phyloP scores from a whole-genome alignment of 176 grass and related monocot genomes.

The Elaeis guineensis region DNA sequence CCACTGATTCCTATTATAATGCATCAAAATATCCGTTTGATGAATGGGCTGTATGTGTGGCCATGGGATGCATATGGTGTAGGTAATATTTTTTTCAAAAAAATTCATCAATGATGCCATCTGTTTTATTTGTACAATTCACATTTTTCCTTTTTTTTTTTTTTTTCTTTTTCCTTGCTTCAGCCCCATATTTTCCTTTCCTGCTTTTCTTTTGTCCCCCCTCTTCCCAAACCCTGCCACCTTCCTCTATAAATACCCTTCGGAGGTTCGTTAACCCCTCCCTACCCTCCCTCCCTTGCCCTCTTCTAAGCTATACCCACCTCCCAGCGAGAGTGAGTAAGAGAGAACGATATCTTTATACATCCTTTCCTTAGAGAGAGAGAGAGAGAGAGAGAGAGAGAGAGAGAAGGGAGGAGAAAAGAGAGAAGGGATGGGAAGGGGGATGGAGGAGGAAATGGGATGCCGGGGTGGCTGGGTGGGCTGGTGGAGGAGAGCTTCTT shows the following conservation, averaged over 20 bases:
- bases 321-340: neutral
- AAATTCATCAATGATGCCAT: no score
- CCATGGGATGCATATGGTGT: no score
- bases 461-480: conserved; percentile 48
- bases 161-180: no score
- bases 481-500: conserved; percentile 92
- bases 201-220: no score
- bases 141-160: no score
- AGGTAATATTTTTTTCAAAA: no score
- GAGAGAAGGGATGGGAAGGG: neutral
- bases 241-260: conserved; percentile 35
- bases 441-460: conserved; percentile 17
- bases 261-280: conserved; percentile 11
- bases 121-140: no score
- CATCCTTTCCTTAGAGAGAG: neutral
- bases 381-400: neutral
- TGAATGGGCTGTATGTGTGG: no score
- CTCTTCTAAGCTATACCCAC: neutral
- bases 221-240: neutral
- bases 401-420: no score
- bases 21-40: no score
- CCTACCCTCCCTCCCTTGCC: neutral
- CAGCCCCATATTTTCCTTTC: no score
- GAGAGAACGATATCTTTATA: neutral
- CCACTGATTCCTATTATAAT: no score